Base-by-base conservation (phyloP, 169 alveolate genomes). In the Plasmodium coatneyi region DNA sequence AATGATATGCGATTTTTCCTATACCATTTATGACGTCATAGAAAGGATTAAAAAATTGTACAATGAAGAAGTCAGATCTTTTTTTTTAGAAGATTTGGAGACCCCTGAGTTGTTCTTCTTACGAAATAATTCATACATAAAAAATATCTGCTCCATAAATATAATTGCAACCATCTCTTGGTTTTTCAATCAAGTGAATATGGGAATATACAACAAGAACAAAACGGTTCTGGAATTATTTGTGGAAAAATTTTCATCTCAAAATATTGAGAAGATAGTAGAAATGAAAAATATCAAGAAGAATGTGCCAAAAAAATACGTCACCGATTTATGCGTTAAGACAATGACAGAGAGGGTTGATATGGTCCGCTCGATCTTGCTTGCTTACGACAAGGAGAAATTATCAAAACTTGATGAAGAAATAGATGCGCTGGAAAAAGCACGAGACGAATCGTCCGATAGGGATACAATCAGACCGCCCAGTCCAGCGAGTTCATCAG, bases 111-210 rank as follows among this genome's bases (percentile, higher is more conserved):
- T 78, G 28, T 84, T 22, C 43, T 84, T 52, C 14, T 14, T 84
- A 56, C 46, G 81, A 84, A 76, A 84, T 72, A 52, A 5, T 12
- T 6, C 5, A 0, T 30, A n/a, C 6, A 22, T 84, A 72, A 74
- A 70, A 72, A 84, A 70, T 25, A 49, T 19, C 9, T 84, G 93
- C 60, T 72, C 84, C 74, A 12, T 74, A 46, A 14, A 72, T 84
- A 49, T 84, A 7, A 52, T 84, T 74, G 70, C 79, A n/a, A 32
- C 93, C 0, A 84, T 84, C 16, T 84, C 93, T 32, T 84, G 93
- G 93, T 84, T 84, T 76, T 74, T 84, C 28, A 84, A 84, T 74
- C 93, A 84, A n/a, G 66, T 84, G 14, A 72, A 84, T 84, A 28
- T 84, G 46, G 84, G 78, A 52, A 39, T 84, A 60, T 84, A 72